Evolutionary conservation across 257 asterid genomes (phyloP).

Genomic region (Solanum chaucha): DNA sequence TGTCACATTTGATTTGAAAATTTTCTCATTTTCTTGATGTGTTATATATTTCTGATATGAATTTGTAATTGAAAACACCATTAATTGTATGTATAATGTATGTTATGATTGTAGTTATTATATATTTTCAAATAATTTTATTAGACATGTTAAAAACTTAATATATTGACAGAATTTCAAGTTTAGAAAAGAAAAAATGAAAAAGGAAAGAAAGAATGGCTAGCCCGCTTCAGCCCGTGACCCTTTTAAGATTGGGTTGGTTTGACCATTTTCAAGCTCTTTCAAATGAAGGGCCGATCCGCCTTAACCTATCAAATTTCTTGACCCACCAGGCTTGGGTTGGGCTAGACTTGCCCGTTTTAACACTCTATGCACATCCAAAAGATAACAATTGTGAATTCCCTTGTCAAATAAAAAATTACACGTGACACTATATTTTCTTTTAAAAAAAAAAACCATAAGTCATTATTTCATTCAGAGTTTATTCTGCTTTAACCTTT

Average conservation of each 20-base stretch:
- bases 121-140: too few relatives aligned
- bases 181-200: too few relatives aligned
- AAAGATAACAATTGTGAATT: too few relatives aligned
- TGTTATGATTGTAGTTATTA: neutral
- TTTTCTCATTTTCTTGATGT: neutral
- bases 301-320: too few relatives aligned
- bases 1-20: neutral
- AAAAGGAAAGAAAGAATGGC: neutral
- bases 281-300: too few relatives aligned
- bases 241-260: rapidly evolving
- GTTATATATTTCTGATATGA: neutral
- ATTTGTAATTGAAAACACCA: neutral
- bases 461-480: neutral
- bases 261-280: too few relatives aligned
- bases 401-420: too few relatives aligned
- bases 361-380: too few relatives aligned
- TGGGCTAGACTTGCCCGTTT: rapidly evolving
- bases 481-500: neutral
- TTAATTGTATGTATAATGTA: neutral
- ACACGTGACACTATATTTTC: too few relatives aligned
- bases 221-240: neutral
- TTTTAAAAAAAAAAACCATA: too few relatives aligned
- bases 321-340: too few relatives aligned
- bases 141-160: neutral
- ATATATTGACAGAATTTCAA: neutral